Evolutionary conservation across 176 grass and related monocot genomes (phyloP).

Genomic region (Phoenix dactylifera): DNA sequence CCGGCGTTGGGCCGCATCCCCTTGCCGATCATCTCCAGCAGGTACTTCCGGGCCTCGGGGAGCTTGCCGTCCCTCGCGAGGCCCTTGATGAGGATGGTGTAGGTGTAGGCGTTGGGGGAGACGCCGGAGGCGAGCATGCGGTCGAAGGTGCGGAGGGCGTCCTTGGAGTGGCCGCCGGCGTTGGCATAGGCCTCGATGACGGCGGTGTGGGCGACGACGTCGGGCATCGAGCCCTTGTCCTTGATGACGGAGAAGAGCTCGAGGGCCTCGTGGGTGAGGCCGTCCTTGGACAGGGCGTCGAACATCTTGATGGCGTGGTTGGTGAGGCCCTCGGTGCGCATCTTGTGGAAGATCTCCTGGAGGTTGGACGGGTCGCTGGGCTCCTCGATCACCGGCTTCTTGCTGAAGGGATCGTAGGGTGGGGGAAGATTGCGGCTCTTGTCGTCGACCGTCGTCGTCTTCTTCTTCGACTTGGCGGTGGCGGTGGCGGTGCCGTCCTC

Average conservation of each 20-base stretch:
- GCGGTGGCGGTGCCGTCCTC: conserved; percentile 18
- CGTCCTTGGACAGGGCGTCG: conserved; percentile 87
- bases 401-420: conserved; percentile 76
- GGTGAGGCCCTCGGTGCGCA: conserved; percentile 76
- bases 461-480: neutral
- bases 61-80: conserved; percentile 37
- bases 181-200: conserved; percentile 67
- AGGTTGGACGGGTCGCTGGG: conserved; percentile 62
- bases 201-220: conserved; percentile 79
- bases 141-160: conserved; percentile 55
- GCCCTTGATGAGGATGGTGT: conserved; percentile 49
- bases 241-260: conserved; percentile 64
- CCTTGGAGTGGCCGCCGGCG: conserved; percentile 53
- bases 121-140: conserved; percentile 67
- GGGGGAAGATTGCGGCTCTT: conserved; percentile 29
- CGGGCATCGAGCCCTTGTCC: conserved; percentile 78
- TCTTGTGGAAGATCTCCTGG: conserved; percentile 68
- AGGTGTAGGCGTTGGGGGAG: conserved; percentile 62
- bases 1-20: conserved; percentile 60
- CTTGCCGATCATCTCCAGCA: conserved; percentile 61
- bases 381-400: conserved; percentile 34
- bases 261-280: conserved; percentile 67
- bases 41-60: conserved; percentile 43
- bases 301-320: conserved; percentile 98
- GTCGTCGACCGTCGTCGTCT: conserved; percentile 13